Percentiles rank a stretch among this genome's conserved stretches.
Conservation (phyloP, 495 filamentous ascomycete genomes). For the Lasiosphaeria ovina region DNA sequence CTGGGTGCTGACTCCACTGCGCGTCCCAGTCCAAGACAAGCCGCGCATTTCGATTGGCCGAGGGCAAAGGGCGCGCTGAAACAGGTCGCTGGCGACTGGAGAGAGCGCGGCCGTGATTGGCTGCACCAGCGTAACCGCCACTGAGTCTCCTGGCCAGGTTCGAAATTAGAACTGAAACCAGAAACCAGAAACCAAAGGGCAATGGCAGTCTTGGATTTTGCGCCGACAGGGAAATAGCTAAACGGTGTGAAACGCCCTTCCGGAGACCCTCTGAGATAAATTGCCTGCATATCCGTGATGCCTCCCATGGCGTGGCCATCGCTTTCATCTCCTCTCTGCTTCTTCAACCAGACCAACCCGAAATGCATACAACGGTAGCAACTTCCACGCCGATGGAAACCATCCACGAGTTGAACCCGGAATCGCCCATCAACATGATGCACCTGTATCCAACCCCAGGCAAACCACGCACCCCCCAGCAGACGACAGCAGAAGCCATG, state of each 20-base stretch:
- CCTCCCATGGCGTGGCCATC: not conserved
- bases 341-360: not conserved
- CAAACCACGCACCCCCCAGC: not conserved
- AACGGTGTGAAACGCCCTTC: not conserved
- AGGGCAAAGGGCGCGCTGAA: too few relatives aligned
- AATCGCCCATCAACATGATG: slow-evolving; percentile 6
- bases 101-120: not conserved
- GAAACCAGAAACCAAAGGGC: not conserved
- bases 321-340: not conserved
- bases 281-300: not conserved
- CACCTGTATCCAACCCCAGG: slow-evolving; percentile 7
- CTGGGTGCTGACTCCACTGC: too few relatives aligned
- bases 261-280: not conserved
- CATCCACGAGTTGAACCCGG: slow-evolving; percentile 15
- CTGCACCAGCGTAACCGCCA: not conserved
- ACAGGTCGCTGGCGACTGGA: too few relatives aligned
- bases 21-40: too few relatives aligned
- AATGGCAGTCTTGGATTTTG: not conserved
- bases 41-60: too few relatives aligned
- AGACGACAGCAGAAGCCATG: not conserved
- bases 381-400: slow-evolving; percentile 18
- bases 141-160: not conserved
- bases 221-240: not conserved
- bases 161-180: not conserved
- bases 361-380: not conserved